Evolutionary conservation across 1,284 basidiomycete species (phyloP), one percentile per base, ranked within the genome.

Genomic region (Schizophyllum commune): DNA sequence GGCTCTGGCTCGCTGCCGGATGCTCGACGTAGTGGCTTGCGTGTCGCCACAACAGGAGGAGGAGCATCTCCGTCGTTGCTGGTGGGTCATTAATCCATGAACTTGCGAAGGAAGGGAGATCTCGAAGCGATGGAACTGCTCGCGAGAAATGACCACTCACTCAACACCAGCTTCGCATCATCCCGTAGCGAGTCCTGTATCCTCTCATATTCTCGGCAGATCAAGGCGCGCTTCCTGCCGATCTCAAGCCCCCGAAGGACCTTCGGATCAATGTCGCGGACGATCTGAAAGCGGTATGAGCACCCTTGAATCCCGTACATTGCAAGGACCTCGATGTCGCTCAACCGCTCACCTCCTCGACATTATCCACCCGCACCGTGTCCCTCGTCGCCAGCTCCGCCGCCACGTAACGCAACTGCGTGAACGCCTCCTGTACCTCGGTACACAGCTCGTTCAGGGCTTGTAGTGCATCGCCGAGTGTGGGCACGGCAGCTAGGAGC

Each of bases 21-120:
- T 77, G 66, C n/a, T 79, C 76, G 15, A 78, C 70, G 67, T 87
- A 91, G 65, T 83, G 83, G 19, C 85, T 79, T 51, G 96, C 71
- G 71, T 98, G 95, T 34, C 94, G 82, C 88, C 92, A 96, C 11
- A 94, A 78, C 27, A 97, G 78, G 5, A 97, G 79, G 6, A 97
- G 77, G 6, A 93, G 74, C 78, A 95, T 90, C 74, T 97, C 94
- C 57, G 89, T 77, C 56, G 88, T 86, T 65, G 86, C 92, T 89
- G 66, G 5, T 56, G 32, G 56, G 27, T 11, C 7, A 63, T n/a
- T n/a, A n/a, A n/a, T n/a, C 32, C 64, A 58, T 60, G 57, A 47
- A 52, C 55, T 17, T 19, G 20, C 27, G 32, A 56, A 55, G 51
- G 54, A 20, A 27, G 47, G 19, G 56, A 39, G 55, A 21, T 3